Evolutionary conservation across 805 yeast genomes (phyloP).

Genomic region (Candida nanaspora): DNA sequence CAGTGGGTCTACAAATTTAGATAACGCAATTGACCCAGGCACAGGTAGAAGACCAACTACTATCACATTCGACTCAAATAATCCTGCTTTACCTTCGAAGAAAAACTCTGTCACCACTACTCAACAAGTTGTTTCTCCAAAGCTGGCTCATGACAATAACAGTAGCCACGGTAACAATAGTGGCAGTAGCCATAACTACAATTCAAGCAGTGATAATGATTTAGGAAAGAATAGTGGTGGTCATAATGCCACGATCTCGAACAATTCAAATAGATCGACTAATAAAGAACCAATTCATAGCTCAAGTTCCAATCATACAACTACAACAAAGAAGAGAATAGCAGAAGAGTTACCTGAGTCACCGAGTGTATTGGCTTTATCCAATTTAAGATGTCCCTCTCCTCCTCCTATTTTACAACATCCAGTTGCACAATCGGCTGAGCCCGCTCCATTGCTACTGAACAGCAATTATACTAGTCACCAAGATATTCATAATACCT

Average conservation of each 20-base stretch:
- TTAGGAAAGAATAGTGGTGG: too few species aligned
- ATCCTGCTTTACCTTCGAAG: constrained; percentile 12
- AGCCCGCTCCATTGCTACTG: constrained; percentile 14
- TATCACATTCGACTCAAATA: constrained; percentile 12
- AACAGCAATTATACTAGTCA: constrained; percentile 9
- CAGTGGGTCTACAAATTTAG: background rate
- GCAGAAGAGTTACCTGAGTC: constrained; percentile 21
- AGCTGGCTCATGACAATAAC: background rate
- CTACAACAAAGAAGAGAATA: background rate
- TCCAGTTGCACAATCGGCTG: constrained; percentile 15
- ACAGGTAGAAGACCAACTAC: constrained; percentile 1
- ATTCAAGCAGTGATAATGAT: too few species aligned
- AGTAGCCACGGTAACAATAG: background rate
- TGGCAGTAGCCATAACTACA: background rate
- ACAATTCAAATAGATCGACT: background rate
- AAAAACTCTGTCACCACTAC: constrained; percentile 10
- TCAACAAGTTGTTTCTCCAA: background rate
- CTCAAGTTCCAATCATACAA: background rate
- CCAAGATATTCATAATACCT: constrained; percentile 1
- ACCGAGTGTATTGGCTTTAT: constrained; percentile 50
- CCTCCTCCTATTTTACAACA: constrained; percentile 61
- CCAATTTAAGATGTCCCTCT: constrained; percentile 58
- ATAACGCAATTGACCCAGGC: background rate
- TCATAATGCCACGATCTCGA: too few species aligned
- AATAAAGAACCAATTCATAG: background rate